These are phyloP conservation scores for Calocera viscosa DNA, from an alignment of 768 basidiomycete species.

Conservation along the genomic window DNA sequence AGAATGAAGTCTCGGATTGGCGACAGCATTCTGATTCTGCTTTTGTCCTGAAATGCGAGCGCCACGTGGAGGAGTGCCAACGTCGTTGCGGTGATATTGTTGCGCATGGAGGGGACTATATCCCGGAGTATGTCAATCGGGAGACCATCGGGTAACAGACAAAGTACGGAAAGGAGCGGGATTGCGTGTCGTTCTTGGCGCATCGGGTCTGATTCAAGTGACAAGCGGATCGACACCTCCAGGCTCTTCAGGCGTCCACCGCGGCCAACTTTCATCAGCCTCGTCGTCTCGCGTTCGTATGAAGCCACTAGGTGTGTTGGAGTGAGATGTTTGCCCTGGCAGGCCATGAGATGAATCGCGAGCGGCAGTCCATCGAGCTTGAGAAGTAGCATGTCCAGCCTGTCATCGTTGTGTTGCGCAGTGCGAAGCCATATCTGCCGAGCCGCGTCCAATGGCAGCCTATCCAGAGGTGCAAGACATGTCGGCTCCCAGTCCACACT, in stretches of 20 bases:
- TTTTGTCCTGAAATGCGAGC: neutral
- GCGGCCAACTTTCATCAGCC: neutral
- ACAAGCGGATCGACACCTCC: neutral
- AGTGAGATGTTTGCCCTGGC: neutral
- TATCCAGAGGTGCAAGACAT: too few relatives aligned
- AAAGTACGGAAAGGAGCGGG: neutral
- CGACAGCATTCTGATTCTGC: neutral
- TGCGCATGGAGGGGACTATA: neutral
- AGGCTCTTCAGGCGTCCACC: neutral
- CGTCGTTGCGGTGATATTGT: neutral
- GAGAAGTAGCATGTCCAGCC: neutral
- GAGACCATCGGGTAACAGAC: neutral
- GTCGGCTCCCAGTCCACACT: too few relatives aligned
- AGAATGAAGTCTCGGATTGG: constrained; percentile 3
- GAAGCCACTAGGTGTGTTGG: neutral
- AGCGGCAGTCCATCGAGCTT: neutral
- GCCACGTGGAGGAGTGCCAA: neutral
- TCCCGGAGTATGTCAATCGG: neutral
- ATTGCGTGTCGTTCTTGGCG: neutral
- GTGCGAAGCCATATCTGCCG: neutral
- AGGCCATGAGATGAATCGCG: neutral
- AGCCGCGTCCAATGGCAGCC: neutral
- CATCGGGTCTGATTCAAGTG: neutral
- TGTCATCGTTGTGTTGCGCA: neutral
- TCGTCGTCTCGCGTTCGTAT: neutral